Base-by-base conservation (phyloP, 2,329 filamentous ascomycete genomes). In the Aspergillus pseudotamarii region DNA sequence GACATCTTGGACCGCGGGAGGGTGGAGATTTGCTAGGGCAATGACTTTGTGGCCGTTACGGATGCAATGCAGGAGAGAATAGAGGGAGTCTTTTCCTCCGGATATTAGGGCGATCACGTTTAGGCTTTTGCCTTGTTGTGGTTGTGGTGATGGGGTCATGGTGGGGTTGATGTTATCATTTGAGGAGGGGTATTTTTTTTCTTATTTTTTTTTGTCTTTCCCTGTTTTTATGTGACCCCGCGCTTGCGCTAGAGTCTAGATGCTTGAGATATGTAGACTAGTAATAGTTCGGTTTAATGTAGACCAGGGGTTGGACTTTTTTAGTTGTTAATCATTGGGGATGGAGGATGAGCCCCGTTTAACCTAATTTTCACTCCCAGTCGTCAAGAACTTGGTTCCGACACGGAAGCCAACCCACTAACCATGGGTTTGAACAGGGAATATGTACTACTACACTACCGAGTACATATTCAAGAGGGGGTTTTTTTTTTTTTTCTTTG, bases 11-110 rank as follows among this genome's bases (percentile, higher is more conserved):
- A 69, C 54, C 3, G 26, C 2, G 66, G 64, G 81, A 57, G 93
- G 94, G 75, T 94, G 86, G 60, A 99, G 83, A 78, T 99, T 99
- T 57, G 92, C 95, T 55, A 99, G 83, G 9, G 95, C 95, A 57
- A 97, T 87, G 54, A 99, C 83, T 66, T 86, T 85, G 78, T 98
- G 94, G 28, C 92, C 93, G 76, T 97, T 91, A 63, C 88, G 87
- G 68, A 93, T 83, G 78, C 94, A 97, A 81, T 99, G 95, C 63
- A 97, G 86, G 68, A 97, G 86, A 23, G 92, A 94, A 82, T 91
- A 98, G 78, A 99, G 90, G 68, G 94, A 97, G 82, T 99, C 95
- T 81, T 99, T 99, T 68, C 95, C 95, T 64, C 95, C 95, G 23
- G 95, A 99, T 68, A 99, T 90, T 66, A 99, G 84, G 57, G 92